A percentile compares a stretch with the other conserved stretches of the same genome.
Evolutionary conservation across 495 filamentous ascomycete genomes (phyloP).

Genomic region (Saxophila tyrrhenica): DNA sequence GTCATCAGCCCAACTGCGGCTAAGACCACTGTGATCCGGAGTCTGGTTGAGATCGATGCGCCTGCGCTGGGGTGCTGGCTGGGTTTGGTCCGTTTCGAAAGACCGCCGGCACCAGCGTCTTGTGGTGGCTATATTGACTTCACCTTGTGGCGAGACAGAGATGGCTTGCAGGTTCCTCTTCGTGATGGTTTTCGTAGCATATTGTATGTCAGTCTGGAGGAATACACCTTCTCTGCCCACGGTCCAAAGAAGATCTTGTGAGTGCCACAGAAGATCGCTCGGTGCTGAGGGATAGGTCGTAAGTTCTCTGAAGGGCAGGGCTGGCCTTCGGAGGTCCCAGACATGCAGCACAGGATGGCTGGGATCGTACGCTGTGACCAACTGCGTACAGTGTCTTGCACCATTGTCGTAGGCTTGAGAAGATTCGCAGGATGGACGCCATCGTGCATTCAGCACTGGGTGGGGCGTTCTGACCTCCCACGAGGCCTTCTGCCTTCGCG

Average conservation of each 20-base stretch:
- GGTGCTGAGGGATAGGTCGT: constrained; percentile 60
- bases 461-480: constrained; percentile 51
- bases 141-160: constrained; percentile 48
- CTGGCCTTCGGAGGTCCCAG: constrained; percentile 84
- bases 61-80: constrained; percentile 1
- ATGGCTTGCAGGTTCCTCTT: constrained; percentile 53
- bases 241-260: constrained; percentile 83
- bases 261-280: constrained; percentile 77
- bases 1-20: constrained; percentile 33
- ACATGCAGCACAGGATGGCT: constrained; percentile 64
- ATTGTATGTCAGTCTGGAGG: constrained; percentile 78
- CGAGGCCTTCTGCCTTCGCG: constrained; percentile 66
- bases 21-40: constrained; percentile 25
- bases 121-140: constrained; percentile 43
- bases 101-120: constrained; percentile 31
- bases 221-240: constrained; percentile 75
- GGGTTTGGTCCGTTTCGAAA: constrained; percentile 3
- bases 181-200: constrained; percentile 67
- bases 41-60: constrained; percentile 19
- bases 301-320: constrained; percentile 78
- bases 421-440: constrained; percentile 73
- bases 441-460: constrained; percentile 65
- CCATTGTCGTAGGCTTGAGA: constrained; percentile 50
- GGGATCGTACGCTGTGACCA: constrained; percentile 57
- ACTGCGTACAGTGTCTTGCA: constrained; percentile 54